Conservation (phyloP, 805 yeast genomes). For the Suhomyces sp. region DNA sequence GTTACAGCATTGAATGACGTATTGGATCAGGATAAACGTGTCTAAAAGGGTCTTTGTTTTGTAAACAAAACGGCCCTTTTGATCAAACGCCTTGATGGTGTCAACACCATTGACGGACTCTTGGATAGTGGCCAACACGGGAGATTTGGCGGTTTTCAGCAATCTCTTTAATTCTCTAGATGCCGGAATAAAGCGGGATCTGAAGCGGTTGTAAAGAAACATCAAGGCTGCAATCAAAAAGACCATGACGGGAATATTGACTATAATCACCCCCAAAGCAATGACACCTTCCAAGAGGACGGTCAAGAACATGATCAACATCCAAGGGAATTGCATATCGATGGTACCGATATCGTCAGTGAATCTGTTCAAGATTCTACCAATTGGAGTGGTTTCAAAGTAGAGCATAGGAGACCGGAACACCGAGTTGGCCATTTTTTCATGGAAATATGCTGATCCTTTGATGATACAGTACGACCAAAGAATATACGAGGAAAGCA, state of each 20-base stretch:
- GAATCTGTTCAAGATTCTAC: slow-evolving; percentile 63
- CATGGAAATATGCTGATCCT: slow-evolving; percentile 56
- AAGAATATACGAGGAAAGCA: slow-evolving; percentile 46
- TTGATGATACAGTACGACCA: slow-evolving; percentile 53
- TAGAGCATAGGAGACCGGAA: slow-evolving; percentile 61
- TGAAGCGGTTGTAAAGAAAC: slow-evolving; percentile 65
- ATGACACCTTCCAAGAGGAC: slow-evolving; percentile 44
- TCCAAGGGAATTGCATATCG: slow-evolving; percentile 52
- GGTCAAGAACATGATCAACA: slow-evolving; percentile 45
- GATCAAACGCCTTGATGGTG: slow-evolving; percentile 77
- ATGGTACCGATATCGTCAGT: slow-evolving; percentile 53
- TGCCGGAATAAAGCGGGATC: slow-evolving; percentile 62
- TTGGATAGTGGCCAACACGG: slow-evolving; percentile 78
- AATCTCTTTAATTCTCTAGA: slow-evolving; percentile 79
- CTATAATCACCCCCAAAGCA: slow-evolving; percentile 51
- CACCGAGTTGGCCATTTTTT: slow-evolving; percentile 52
- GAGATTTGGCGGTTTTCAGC: slow-evolving; percentile 65
- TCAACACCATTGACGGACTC: slow-evolving; percentile 76
- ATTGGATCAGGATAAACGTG: slow-evolving; percentile 38
- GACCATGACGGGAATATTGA: slow-evolving; percentile 53
- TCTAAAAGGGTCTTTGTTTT: slow-evolving; percentile 53
- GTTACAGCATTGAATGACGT: slow-evolving; percentile 43
- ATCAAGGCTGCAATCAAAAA: slow-evolving; percentile 46
- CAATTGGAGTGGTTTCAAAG: slow-evolving; percentile 68
- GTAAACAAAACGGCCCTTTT: slow-evolving; percentile 56